Evolutionary conservation across 352 stramenopile species (phyloP).

Genomic region (Phytophthora pluvialis): DNA sequence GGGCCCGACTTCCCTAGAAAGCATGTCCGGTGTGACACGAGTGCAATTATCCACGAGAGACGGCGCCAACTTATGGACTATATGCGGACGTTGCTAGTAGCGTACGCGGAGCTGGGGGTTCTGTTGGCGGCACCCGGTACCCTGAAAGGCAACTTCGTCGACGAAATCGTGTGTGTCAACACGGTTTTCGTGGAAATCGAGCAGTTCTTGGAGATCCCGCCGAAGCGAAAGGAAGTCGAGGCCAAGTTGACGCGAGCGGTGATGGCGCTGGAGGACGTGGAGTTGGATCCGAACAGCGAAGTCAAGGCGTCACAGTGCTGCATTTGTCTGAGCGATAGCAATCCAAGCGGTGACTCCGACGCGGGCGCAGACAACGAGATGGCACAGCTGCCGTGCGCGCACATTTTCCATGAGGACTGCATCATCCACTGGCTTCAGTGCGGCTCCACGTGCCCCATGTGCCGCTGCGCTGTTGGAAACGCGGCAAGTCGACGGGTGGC

Average conservation of each 20-base stretch:
- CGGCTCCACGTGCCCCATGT: slow-evolving; percentile 60
- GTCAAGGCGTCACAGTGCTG: slow-evolving; percentile 17
- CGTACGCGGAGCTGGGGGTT: slow-evolving; percentile 37
- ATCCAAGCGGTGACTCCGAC: slow-evolving; percentile 1
- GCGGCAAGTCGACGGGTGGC: slow-evolving; percentile 18
- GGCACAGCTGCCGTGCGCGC: slow-evolving; percentile 48
- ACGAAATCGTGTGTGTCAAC: slow-evolving; percentile 24
- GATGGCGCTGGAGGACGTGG: slow-evolving; percentile 22
- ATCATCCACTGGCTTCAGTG: slow-evolving; percentile 64
- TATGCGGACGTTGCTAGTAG: slow-evolving; percentile 22
- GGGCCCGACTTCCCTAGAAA: slow-evolving; percentile 35
- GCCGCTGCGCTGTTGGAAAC: slow-evolving; percentile 30
- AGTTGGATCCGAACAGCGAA: neutral
- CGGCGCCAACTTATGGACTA: slow-evolving; percentile 29
- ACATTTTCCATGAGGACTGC: slow-evolving; percentile 68
- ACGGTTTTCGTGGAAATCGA: slow-evolving; percentile 31
- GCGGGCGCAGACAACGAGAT: slow-evolving; percentile 21
- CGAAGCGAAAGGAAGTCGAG: slow-evolving; percentile 37
- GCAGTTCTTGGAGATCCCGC: slow-evolving; percentile 38
- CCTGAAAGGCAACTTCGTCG: slow-evolving; percentile 10
- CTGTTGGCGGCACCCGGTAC: slow-evolving; percentile 15
- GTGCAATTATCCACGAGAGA: slow-evolving; percentile 32
- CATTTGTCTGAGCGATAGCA: slow-evolving; percentile 29
- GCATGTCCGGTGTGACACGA: slow-evolving; percentile 39
- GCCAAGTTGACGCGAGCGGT: slow-evolving; percentile 27